Base-by-base conservation (phyloP, 2,329 filamentous ascomycete genomes). In the Trichoderma sp. region DNA sequence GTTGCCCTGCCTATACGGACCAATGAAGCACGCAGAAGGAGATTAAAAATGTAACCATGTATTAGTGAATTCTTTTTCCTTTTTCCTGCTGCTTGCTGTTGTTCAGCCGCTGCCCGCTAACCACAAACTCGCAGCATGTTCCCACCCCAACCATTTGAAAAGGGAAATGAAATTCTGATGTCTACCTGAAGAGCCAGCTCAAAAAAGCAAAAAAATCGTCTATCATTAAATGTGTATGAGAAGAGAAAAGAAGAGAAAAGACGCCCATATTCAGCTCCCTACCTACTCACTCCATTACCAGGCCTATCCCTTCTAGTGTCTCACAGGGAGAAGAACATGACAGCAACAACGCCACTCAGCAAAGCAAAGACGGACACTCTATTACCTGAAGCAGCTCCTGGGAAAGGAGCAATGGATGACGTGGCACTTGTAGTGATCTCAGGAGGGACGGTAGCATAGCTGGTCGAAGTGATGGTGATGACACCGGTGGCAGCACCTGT, bases 161-260 rank as follows among this genome's bases (percentile, higher is more conserved):
- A 45, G 27, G 21, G 59, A 50, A 41, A 62, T 71, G 27, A 18
- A 53, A 53, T 8, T 31, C 16, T 7, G n/a, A 31, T 63, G 50
- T 63, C 59, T 53, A 71, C 18, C 56, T 71, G 14, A 63, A 71
- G 56, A 50, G 56, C 68, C 29, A n/a, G 33, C 68, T 31, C 29
- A 65, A 45, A 73, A 73, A 60, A 11, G 14, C 64, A 75, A 71
- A 71, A 64, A 33, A 41, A 16, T 18, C n/a, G n/a, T 59, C 73
- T 64, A 75, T 71, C 59, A 75, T 71, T 75, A 75, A 75, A 56
- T 68, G 59, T 64, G 59, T 75, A 59, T 64, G 41, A 56, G 59
- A 63, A 59, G 41, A 56, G 45, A 56, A 45, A 45, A 67, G 35
- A 67, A 45, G 33, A 67, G 8, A 60, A 45, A 62, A 67, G 31